Percentiles rank a stretch among this genome's conserved stretches.
phyloP scores from a whole-genome alignment of 164 flowering plant genomes.

The Tetrastigma voinierianum region DNA sequence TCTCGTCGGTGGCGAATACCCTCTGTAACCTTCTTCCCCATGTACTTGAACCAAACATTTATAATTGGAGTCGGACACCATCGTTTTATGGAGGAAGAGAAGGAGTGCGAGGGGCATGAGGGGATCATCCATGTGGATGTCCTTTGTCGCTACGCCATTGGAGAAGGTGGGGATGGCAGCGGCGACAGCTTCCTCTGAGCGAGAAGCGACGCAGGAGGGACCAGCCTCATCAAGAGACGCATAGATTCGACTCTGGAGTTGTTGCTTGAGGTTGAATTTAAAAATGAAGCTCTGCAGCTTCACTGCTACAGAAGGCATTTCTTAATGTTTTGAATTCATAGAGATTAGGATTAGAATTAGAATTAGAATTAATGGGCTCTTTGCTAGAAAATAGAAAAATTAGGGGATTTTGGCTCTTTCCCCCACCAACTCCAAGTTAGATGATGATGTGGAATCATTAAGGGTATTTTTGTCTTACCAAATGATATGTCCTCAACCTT shows the following conservation, averaged over 20 bases:
- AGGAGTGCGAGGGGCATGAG: constrained; percentile 57
- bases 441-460: no score
- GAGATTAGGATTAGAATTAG: not conserved
- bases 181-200: constrained; percentile 61
- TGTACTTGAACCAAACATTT: no score
- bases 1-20: no score
- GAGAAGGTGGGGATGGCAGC: constrained; percentile 63
- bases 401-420: no score
- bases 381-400: no score
- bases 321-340: no score
- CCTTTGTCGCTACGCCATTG: constrained; percentile 82
- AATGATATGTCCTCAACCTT: no score
- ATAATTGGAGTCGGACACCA: constrained; percentile 23
- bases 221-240: constrained; percentile 12
- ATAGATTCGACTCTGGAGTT: constrained; percentile 47
- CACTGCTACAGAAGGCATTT: constrained; percentile 56
- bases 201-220: constrained; percentile 62
- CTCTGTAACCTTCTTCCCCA: no score
- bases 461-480: no score
- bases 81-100: constrained; percentile 61
- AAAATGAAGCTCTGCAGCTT: constrained; percentile 74
- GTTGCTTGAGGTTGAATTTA: constrained; percentile 62
- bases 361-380: not conserved
- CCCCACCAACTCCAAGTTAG: no score
- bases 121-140: constrained; percentile 76